Conservation (phyloP, 139 green algal genomes). For the Diplosphaera chodatii region DNA sequence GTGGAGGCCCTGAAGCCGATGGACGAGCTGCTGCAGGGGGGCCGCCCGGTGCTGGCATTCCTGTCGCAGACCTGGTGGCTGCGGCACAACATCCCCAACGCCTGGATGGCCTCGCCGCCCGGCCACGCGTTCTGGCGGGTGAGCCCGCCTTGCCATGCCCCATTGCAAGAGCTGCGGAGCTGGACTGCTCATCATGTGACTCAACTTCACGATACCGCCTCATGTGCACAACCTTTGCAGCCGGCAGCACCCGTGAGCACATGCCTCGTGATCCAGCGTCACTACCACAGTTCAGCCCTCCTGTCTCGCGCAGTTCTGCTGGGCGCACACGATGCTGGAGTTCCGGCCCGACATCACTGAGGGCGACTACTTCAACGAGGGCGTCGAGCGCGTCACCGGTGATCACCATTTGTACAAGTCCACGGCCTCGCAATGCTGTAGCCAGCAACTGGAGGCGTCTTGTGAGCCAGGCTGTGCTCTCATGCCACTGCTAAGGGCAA, state of each 20-base stretch:
- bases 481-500: too few species aligned
- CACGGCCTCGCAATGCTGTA: too few species aligned
- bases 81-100: conserved; percentile 31
- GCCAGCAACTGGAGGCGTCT: too few species aligned
- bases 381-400: neutral
- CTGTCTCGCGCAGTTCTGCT: neutral
- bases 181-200: too few species aligned
- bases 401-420: too few species aligned
- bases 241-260: too few species aligned
- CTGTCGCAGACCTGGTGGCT: conserved; percentile 18
- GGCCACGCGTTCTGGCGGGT: conserved; percentile 20
- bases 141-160: neutral
- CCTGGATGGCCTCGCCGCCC: conserved; percentile 25
- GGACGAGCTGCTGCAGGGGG: conserved; percentile 8
- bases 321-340: conserved; percentile 1
- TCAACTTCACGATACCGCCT: too few species aligned
- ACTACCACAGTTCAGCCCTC: too few species aligned
- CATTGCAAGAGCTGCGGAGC: too few species aligned
- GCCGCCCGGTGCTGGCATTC: conserved; percentile 11
- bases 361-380: neutral
- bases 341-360: neutral
- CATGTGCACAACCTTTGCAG: too few species aligned
- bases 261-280: too few species aligned
- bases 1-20: conserved; percentile 18
- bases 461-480: too few species aligned